Base-by-base conservation (phyloP, 208 protist species). In the Crithidia brevicula region DNA sequence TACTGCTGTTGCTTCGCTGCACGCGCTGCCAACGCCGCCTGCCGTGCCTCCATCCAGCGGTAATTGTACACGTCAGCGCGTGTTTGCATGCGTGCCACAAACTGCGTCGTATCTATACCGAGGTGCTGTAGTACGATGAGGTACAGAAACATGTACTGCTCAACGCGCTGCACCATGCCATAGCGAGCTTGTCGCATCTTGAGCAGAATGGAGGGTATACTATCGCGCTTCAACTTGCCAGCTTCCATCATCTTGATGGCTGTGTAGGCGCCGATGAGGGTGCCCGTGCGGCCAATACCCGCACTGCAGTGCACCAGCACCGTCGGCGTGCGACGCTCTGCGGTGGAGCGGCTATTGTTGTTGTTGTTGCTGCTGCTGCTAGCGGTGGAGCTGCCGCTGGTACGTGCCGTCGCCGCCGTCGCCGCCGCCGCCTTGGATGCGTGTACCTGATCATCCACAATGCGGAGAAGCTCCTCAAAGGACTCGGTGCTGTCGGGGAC, bases 281-380 rank as follows among this genome's bases (percentile, higher is more conserved):
- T 94, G 36, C 87, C 91, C 11, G 91, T 93, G 38, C 91, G 86
- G 10, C 91, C 91, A 54, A 96, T 87, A 31, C 91, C 91, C 8
- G 91, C 91, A 67, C 91, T 96, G 66, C 91, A 96, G 72, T 96
- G 91, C 65, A 94, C 86, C 27, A 93, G n/a, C 27, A 94, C 67
- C 8, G 82, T 85, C 0, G 71, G 40, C 27, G 42, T 20, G 9
- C 25, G n/a, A n/a, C n/a, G n/a, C n/a, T n/a, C n/a, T n/a, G n/a
- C n/a, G n/a, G n/a, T n/a, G n/a, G n/a, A n/a, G n/a, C n/a, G n/a
- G n/a, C n/a, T n/a, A n/a, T n/a, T 16, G 30, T 34, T 23, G 25
- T 38, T 51, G 8, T 34, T 9, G 36, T 42, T 45, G 34, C 40
- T 34, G 34, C 36, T 61, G 7, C 23, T 63, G 10, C 4, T 15